Evolutionary conservation across 2,329 filamentous ascomycete genomes (phyloP), one percentile per base, ranked within the genome.

Genomic region (Hyphodiscus sp.): DNA sequence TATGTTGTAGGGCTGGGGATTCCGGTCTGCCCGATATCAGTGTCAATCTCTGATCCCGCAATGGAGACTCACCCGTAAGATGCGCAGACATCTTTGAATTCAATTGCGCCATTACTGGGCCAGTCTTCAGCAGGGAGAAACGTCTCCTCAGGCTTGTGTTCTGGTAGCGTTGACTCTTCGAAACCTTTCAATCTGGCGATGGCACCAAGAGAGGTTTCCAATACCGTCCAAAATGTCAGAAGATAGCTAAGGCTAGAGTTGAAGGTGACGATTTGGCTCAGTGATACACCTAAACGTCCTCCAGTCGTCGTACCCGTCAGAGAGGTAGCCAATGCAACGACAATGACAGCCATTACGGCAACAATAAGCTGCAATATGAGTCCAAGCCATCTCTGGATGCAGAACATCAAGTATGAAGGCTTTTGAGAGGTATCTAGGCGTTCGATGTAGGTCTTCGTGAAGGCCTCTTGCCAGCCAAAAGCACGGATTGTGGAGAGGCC

Each of bases 121-220:
- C n/a, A n/a, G n/a, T n/a, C n/a, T n/a, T n/a, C n/a, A n/a, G n/a
- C n/a, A n/a, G n/a, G n/a, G n/a, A n/a, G n/a, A n/a, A n/a, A n/a
- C 11, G 38, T 45, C 15, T 18, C 29, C 2, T 42, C 51, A 1
- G 33, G 23, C 19, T 49, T 43, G n/a, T 71, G 66, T 58, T 80
- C 76, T 1, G 59, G 64, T 7, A 63, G 63, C 45, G 65, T 65
- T 46, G 78, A 69, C 58, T 70, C 68, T 1, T 70, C 72, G 57
- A 82, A 83, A 11, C 71, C 70, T 62, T 77, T 78, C 56, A 82
- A 72, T 38, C 80, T 73, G 2, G 75, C 70, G 8, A 85, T 73
- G 7, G 79, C 79, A 8, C 80, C 80, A 45, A 84, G 74, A 45
- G 75, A 74, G 0, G 79, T 83, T 59, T 84, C 81, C 16, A 83